These are phyloP conservation scores for Salvia sclarea DNA, from an alignment of 305 asterid genomes.

Conservation along the genomic window DNA sequence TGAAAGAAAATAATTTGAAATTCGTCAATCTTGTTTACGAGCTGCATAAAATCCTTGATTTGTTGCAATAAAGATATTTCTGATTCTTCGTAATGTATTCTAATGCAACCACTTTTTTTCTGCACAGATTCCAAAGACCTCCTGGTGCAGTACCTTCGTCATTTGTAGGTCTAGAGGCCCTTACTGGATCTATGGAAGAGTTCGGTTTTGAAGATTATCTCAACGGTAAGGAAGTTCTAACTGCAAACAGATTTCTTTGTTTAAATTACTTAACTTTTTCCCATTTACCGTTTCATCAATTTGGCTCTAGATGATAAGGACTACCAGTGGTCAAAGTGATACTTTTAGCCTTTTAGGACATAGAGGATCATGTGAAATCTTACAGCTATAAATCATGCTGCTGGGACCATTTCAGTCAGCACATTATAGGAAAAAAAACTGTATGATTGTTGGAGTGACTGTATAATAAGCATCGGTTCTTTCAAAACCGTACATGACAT, in stretches of 20 bases:
- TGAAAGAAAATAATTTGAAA: background rate
- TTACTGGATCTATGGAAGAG: slow-evolving; percentile 75
- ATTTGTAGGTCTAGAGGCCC: slow-evolving; percentile 77
- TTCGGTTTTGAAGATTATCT: slow-evolving; percentile 90
- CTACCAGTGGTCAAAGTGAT: background rate
- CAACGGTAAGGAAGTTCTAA: slow-evolving; percentile 63
- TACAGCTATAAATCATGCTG: background rate
- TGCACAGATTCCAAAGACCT: slow-evolving; percentile 84
- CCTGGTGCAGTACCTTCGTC: slow-evolving; percentile 86
- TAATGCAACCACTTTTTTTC: too few relatives aligned
- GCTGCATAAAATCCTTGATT: background rate
- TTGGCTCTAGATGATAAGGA: background rate
- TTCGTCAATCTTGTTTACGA: background rate
- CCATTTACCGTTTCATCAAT: background rate
- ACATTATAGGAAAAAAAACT: background rate
- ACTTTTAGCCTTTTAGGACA: background rate
- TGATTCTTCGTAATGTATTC: too few relatives aligned
- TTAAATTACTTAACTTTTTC: background rate
- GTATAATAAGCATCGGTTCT: background rate
- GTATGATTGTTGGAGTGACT: background rate
- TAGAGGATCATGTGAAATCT: background rate
- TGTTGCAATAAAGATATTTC: background rate
- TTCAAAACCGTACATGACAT: background rate
- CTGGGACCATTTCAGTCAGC: background rate
- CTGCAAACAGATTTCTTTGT: background rate